Evolutionary conservation across 305 asterid genomes (phyloP), one percentile per base, ranked within the genome.

Genomic region (Fraxinus dipetala): DNA sequence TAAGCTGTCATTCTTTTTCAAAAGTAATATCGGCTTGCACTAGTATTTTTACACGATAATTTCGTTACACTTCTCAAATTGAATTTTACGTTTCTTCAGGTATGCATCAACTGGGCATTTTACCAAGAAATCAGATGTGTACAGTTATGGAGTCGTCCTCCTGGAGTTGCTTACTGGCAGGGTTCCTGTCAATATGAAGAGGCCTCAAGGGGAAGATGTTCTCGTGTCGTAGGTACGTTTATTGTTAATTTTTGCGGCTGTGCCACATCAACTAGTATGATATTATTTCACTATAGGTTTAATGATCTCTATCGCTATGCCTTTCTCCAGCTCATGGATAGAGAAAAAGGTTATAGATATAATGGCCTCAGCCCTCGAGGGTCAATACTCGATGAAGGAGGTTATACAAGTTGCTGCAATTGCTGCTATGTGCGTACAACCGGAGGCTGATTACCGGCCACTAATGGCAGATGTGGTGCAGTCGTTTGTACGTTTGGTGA

Each of bases 371-470:
- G 88, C 84, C 6, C 32, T 95, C 63, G 97, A 93, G 83, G 99
- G 97, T 32, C 95, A 92, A 83, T 92, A 91, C 85, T 87, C 96
- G 4, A 87, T 90, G 93, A 93, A 93, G 90, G 99, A 95, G 82
- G 94, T 89, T 30, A 82, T 93, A 84, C 99, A 95, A 84, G 92
- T 95, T 6, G 97, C 97, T 0, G 99, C 98, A 20, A 93, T 93
- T 63, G 98, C 98, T 36, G 97, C 98, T 51, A 93, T 93, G 97
- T 92, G 98, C 77, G 93, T 95, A n/a, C 97, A 93, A 67, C 89
- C 94, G 0, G 98, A 95, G 91, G 96, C 96, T 2, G 98, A 92
- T 79, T 95, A 95, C 83, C 81, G 97, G 86, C 98, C 97, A 26
- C 81, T 95, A 80, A 93, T 93, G 96, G 93, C 96, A 0, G 98